Evolutionary conservation across 768 basidiomycete genomes (phyloP).

Genomic region (Amanita exitialis): DNA sequence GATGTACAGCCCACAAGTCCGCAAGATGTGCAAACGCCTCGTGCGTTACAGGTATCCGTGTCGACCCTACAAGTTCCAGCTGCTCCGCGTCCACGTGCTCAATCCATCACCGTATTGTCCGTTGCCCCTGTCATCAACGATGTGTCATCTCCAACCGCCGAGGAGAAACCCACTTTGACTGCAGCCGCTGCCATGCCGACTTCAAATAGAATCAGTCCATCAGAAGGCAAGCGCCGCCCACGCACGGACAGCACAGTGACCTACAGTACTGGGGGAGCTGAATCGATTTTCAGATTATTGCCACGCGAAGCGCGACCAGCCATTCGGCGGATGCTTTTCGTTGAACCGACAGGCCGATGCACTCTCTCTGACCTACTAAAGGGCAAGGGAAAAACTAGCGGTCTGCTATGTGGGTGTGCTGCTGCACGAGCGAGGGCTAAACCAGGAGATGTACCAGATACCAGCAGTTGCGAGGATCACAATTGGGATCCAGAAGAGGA

Average conservation of each 20-base stretch:
- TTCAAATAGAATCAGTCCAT: not conserved
- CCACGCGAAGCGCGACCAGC: constrained; percentile 89
- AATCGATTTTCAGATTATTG: constrained; percentile 92
- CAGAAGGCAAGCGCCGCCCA: constrained; percentile 22
- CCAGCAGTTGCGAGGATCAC: constrained; percentile 51
- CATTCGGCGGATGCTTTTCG: constrained; percentile 86
- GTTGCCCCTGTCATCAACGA: not conserved
- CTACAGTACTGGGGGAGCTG: constrained; percentile 66
- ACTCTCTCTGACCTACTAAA: constrained; percentile 88
- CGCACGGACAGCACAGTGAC: constrained; percentile 50
- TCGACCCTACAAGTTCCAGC: constrained; percentile 4
- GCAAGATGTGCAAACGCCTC: constrained; percentile 24
- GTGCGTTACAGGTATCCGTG: constrained; percentile 4
- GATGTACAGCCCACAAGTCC: not conserved
- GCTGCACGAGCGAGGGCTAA: constrained; percentile 9
- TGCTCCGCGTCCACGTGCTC: constrained; percentile 4
- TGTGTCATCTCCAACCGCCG: not conserved
- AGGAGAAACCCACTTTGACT: not conserved
- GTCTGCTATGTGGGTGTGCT: constrained; percentile 74
- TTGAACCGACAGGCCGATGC: constrained; percentile 83
- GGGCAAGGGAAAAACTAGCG: constrained; percentile 65
- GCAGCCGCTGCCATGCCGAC: not conserved
- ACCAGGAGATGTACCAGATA: constrained; percentile 10
- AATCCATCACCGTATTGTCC: not conserved
- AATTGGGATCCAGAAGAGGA: constrained; percentile 56